phyloP scores from a whole-genome alignment of 2,329 filamentous ascomycete genomes.

The Xylariaceae sp. region DNA sequence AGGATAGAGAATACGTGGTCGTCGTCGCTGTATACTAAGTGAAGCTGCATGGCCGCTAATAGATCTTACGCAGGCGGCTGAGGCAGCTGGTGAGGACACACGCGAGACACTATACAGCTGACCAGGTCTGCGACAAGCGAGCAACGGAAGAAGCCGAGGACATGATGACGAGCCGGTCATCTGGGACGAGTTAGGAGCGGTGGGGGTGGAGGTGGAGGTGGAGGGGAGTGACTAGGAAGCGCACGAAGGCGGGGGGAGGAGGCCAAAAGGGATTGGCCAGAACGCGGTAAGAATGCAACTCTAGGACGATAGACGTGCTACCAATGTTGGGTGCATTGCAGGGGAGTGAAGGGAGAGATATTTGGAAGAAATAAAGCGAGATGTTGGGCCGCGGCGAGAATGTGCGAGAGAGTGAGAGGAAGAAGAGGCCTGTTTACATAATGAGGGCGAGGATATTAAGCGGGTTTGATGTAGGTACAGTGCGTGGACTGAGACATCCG shows the following conservation, averaged over 20 bases:
- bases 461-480: neutral
- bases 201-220: neutral
- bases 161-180: conserved; percentile 21
- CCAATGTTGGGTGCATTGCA: conserved; percentile 3
- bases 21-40: conserved; percentile 6
- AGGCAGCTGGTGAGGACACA: conserved; percentile 4
- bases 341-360: conserved; percentile 10
- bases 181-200: conserved; percentile 17
- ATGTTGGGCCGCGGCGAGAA: neutral
- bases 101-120: conserved; percentile 14
- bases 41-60: conserved; percentile 12
- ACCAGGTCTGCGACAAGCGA: conserved; percentile 18
- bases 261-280: neutral
- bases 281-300: neutral
- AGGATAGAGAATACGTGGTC: conserved; percentile 1
- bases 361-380: conserved; percentile 17
- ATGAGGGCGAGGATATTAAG: neutral
- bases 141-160: conserved; percentile 22
- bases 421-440: neutral
- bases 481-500: conserved; percentile 5
- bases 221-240: neutral
- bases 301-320: neutral
- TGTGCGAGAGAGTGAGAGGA: too few relatives aligned
- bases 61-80: conserved; percentile 12
- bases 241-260: neutral